Evolutionary conservation across 805 yeast genomes (phyloP), one percentile per base, ranked within the genome.

Genomic region (Candida rishiriensis): DNA sequence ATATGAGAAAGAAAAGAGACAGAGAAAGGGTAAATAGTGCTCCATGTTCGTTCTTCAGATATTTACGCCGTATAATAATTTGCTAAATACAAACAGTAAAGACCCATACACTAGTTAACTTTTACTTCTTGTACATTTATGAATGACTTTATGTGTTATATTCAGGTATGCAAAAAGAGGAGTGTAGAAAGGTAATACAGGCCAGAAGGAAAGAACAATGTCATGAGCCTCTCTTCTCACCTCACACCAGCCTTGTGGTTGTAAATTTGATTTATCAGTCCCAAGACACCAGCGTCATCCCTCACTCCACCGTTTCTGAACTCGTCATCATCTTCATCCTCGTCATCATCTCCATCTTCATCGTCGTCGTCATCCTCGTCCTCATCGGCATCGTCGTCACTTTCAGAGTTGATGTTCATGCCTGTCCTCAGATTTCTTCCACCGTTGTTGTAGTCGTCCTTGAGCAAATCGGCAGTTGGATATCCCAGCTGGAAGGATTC

Each of bases 1-100:
- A 55, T 91, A 91, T 65, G 97, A 89, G 61, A 76, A 89, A 48
- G 97, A 90, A 60, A 85, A 79, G 72, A 80, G 75, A 61, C 69
- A 71, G 48, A 76, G 89, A 56, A 78, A 76, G 60, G 69, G 72
- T 34, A 72, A 72, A 53, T 48, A 45, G 39, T 42, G 17, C 32
- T 21, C 18, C 26, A 26, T 44, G 14, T 39, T 28, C 9, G 16
- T 16, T 17, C 33, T 11, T 16, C n/a, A 13, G 5, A 9, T 4
- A n/a, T 30, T 30, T n/a, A 30, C 33, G 33, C 33, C 5, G 14
- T 30, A 30, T 13, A 30, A 12, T 30, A n/a, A 10, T 4, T 30
- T 13, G 9, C 14, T 12, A 30, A 30, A 30, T 13, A 9, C 13
- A 4, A 30, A 5, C 5, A 30, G 14, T 30, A 9, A 30, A 13